Evolutionary conservation across 2,329 filamentous ascomycete species (phyloP), one percentile per base, ranked within the genome.

Genomic region (Purpureocillium takamizusanense): DNA sequence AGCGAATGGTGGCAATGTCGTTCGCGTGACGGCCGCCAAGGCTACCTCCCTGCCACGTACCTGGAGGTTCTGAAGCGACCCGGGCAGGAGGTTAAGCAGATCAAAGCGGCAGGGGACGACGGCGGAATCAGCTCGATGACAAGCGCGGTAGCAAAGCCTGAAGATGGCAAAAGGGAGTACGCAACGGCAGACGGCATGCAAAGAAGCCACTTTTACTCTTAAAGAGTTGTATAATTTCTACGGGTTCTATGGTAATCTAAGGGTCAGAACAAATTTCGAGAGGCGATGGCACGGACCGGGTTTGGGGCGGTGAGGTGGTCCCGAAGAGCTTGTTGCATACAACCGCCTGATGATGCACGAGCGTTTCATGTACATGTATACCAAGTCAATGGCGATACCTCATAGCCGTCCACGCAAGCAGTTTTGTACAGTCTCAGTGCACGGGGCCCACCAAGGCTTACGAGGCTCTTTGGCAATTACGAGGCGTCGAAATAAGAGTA

Each of bases 1-100:
- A 92, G 85, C 37, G 90, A 98, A 56, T 98, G 92, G 92, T 98
- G 92, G 92, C 80, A 83, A 48, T 98, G 94, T 63, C 77, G 92
- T 39, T 84, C 90, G 12, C 76, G 92, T 43, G 88, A 97, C 56
- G 89, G 88, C 33, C 76, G 87, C 18, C 81, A 95, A 51, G 92
- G 92, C 7, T 98, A 97, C 56, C 72, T 98, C 6, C 92, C 94
- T 2, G 80, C 83, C 1, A 89, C 88, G 1, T 98, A 95, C 54
- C 74, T 98, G 21, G 87, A 95, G 62, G 75, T 92, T 35, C 67
- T 78, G 18, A 69, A 71, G 51, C 66, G 72, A 36, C 70, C 76
- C 1, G 67, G 66, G 16, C 65, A 67, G 21, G 61, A 63, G 23
- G 54, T 72, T 10, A 72, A 73, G 46, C 66, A 70, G 35, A 74